phyloP scores from a whole-genome alignment of 257 asterid genomes.

The Capsicum baccatum region DNA sequence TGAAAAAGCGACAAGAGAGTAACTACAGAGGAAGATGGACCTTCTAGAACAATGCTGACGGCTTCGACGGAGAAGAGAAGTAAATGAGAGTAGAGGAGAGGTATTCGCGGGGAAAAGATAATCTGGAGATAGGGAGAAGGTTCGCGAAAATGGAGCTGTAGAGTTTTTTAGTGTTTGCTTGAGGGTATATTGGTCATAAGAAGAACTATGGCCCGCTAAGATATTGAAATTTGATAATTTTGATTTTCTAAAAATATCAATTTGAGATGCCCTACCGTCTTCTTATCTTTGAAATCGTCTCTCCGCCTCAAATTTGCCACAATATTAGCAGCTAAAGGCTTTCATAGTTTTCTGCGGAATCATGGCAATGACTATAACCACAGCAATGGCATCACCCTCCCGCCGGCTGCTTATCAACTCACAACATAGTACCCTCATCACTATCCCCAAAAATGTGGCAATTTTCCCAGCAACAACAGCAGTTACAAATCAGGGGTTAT shows the following conservation, averaged over 20 bases:
- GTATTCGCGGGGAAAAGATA: neutral
- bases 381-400: neutral
- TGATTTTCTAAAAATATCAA: too few relatives aligned
- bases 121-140: neutral
- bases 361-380: conserved; percentile 20
- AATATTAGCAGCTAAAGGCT: neutral
- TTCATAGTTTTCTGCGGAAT: neutral
- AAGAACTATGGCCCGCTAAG: too few relatives aligned
- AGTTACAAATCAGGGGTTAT: neutral
- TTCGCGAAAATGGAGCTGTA: neutral
- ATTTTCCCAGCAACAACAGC: neutral
- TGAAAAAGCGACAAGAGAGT: neutral
- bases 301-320: too few relatives aligned
- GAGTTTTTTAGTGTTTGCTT: neutral
- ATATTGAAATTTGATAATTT: too few relatives aligned
- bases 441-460: neutral
- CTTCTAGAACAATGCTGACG: neutral
- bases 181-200: too few relatives aligned
- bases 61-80: neutral
- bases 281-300: neutral
- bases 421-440: neutral
- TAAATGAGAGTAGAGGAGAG: neutral
- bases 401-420: conserved; percentile 3
- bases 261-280: neutral
- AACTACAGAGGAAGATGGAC: neutral